Conservation (phyloP, 176 grass and related monocot species). For the Cenchrus fungigraminus region DNA sequence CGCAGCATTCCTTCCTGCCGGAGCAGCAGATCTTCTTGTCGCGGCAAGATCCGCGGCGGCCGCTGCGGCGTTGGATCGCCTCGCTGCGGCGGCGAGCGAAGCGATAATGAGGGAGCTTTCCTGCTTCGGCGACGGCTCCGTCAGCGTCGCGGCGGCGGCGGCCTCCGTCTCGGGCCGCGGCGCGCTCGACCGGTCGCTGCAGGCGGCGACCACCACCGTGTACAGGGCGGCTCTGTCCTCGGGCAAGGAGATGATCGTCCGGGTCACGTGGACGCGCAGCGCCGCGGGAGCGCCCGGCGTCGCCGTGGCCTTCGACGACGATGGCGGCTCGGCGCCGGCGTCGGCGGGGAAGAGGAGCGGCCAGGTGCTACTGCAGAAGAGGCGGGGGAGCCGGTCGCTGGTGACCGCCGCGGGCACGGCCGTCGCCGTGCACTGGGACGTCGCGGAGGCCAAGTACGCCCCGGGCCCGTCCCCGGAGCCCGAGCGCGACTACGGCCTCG, state of each 20-base stretch:
- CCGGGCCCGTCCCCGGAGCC: conserved; percentile 56
- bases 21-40: neutral
- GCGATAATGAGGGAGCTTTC: conserved; percentile 67
- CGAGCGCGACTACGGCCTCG: conserved; percentile 60
- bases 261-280: conserved; percentile 64
- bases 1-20: too few relatives aligned
- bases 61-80: neutral
- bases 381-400: conserved; percentile 56
- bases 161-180: conserved; percentile 42
- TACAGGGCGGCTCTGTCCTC: conserved; percentile 57
- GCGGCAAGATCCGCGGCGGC: too few relatives aligned
- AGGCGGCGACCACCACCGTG: conserved; percentile 59
- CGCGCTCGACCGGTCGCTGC: conserved; percentile 56
- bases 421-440: conserved; percentile 75
- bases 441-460: conserved; percentile 53
- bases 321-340: neutral
- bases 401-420: conserved; percentile 50
- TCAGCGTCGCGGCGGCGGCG: conserved; percentile 39
- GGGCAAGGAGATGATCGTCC: conserved; percentile 58
- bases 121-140: conserved; percentile 78
- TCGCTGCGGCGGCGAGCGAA: neutral
- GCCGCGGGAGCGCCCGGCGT: conserved; percentile 35
- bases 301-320: conserved; percentile 58
- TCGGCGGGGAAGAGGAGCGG: neutral
- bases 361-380: conserved; percentile 55